Percentiles rank a stretch among this genome's conserved stretches.
phyloP scores from a whole-genome alignment of 2,329 filamentous ascomycete species.

The Scytalidium sp. region DNA sequence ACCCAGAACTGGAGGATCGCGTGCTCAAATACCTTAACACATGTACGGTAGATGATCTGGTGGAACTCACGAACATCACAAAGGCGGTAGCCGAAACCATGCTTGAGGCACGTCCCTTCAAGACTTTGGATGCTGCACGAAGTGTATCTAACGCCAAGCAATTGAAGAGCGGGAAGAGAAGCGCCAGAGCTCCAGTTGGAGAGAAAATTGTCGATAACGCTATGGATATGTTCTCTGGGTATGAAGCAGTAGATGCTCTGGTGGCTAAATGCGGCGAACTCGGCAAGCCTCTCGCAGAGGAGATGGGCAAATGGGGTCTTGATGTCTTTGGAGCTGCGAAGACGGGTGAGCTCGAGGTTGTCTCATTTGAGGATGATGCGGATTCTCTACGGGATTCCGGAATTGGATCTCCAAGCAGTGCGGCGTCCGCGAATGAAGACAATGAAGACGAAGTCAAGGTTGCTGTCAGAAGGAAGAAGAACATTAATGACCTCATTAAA shows the following conservation, averaged over 20 bases:
- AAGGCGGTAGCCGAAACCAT: constrained; percentile 67
- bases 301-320: constrained; percentile 67
- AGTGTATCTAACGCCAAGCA: constrained; percentile 53
- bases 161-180: constrained; percentile 48
- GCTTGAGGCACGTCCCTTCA: constrained; percentile 73
- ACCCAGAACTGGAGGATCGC: constrained; percentile 44
- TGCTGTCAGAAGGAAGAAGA: constrained; percentile 16
- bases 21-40: constrained; percentile 82
- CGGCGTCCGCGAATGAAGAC: constrained; percentile 22
- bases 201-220: constrained; percentile 66
- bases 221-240: constrained; percentile 72
- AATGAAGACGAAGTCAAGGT: constrained; percentile 34
- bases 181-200: constrained; percentile 50
- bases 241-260: constrained; percentile 79
- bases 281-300: constrained; percentile 61
- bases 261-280: constrained; percentile 73
- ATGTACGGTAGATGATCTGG: constrained; percentile 71
- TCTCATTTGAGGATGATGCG: constrained; percentile 37
- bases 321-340: constrained; percentile 59
- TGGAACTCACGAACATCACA: constrained; percentile 76
- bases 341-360: constrained; percentile 57
- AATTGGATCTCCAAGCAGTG: constrained; percentile 59
- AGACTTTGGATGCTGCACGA: constrained; percentile 60
- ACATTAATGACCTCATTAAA: constrained; percentile 27
- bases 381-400: constrained; percentile 57